These are phyloP conservation scores for Suillus bovinus DNA, from an alignment of 768 basidiomycete species.

Conservation along the genomic window DNA sequence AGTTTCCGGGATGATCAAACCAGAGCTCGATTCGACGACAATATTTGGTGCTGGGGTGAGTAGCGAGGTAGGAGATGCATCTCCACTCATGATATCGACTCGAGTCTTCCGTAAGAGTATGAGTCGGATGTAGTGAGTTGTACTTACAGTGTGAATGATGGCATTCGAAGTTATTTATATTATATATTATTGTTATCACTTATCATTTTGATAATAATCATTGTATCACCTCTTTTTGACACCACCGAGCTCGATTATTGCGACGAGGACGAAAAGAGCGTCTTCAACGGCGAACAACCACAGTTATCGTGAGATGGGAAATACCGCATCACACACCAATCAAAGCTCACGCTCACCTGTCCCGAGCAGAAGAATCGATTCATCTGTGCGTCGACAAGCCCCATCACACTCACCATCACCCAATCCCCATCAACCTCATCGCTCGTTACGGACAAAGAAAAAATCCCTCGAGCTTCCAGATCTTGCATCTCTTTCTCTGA, in stretches of 20 bases:
- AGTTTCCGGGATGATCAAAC: conserved; percentile 45
- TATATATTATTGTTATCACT: conserved; percentile 9
- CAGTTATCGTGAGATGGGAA: conserved; percentile 31
- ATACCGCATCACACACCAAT: conserved; percentile 32
- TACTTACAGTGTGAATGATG: background rate
- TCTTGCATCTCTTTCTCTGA: conserved; percentile 54
- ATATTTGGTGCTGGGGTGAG: conserved; percentile 3
- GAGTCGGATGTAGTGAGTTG: background rate
- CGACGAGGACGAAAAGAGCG: conserved; percentile 19
- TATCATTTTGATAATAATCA: conserved; percentile 3
- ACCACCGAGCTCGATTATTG: conserved; percentile 28
- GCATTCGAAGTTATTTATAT: conserved; percentile 7
- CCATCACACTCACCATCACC: conserved; percentile 41
- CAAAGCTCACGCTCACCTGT: conserved; percentile 29
- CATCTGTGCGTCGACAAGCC: conserved; percentile 17
- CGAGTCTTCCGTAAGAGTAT: background rate
- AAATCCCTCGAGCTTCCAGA: conserved; percentile 77
- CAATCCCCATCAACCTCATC: conserved; percentile 47
- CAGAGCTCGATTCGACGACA: conserved; percentile 23
- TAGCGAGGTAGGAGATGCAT: background rate
- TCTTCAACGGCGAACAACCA: conserved; percentile 18
- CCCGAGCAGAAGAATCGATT: conserved; percentile 28
- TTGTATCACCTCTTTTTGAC: conserved; percentile 32
- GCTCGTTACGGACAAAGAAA: conserved; percentile 66
- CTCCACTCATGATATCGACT: conserved; percentile 6